These are phyloP conservation scores for Leishmania aethiopica DNA, from an alignment of 208 protist species.

Conservation along the genomic window DNA sequence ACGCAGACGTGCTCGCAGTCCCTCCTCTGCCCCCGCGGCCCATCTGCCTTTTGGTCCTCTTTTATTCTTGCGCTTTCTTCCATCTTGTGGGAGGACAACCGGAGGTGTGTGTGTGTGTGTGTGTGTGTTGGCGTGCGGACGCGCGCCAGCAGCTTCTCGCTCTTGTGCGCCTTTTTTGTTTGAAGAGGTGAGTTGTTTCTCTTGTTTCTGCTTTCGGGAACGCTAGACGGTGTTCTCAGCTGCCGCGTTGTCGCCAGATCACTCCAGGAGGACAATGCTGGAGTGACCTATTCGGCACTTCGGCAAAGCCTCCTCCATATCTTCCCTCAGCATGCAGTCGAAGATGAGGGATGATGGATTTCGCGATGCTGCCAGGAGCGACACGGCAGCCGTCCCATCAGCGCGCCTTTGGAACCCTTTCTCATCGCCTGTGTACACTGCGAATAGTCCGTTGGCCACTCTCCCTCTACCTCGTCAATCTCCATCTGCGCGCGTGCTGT, in stretches of 20 bases:
- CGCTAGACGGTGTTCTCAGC: not conserved
- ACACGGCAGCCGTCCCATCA: not conserved
- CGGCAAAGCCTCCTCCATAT: not conserved
- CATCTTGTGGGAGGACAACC: not conserved
- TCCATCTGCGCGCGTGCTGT: not conserved
- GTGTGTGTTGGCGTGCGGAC: not conserved
- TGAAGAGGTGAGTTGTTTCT: not conserved
- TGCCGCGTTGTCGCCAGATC: not conserved
- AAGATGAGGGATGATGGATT: not conserved
- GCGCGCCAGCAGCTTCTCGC: not conserved
- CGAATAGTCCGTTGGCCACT: not conserved
- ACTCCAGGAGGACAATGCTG: not conserved
- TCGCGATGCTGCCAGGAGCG: not conserved
- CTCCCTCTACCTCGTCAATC: not conserved
- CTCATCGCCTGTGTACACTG: not conserved
- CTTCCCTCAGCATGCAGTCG: not conserved
- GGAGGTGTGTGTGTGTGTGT: not conserved
- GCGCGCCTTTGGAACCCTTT: not conserved
- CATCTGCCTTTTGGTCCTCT: not conserved
- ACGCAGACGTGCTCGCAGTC: too few relatives aligned
- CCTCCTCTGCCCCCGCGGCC: not conserved
- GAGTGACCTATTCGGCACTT: constrained; percentile 8
- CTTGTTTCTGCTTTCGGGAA: not conserved
- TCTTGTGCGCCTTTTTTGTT: not conserved
- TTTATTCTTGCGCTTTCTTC: not conserved